phyloP scores from a whole-genome alignment of 768 basidiomycete species.

The Tulasnella sp. region DNA sequence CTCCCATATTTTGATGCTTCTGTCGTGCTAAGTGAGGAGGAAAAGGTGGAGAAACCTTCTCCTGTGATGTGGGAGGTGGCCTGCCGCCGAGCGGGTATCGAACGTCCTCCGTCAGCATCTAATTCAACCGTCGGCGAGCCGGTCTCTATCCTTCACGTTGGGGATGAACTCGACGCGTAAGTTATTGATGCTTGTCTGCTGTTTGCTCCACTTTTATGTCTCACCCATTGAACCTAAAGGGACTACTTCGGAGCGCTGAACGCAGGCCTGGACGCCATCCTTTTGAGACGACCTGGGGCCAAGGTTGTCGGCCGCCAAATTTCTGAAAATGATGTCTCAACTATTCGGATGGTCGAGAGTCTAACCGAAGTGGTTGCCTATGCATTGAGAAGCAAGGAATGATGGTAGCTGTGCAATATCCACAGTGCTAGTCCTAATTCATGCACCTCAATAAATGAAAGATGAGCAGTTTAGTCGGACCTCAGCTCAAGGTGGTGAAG shows the following conservation, averaged over 20 bases:
- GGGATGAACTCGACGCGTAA: slow-evolving; percentile 72
- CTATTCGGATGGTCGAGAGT: neutral
- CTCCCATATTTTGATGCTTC: slow-evolving; percentile 51
- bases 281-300: slow-evolving; percentile 55
- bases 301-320: neutral
- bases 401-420: slow-evolving; percentile 11
- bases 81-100: slow-evolving; percentile 42
- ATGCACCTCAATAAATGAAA: neutral
- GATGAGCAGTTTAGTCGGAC: neutral
- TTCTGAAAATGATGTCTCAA: neutral
- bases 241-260: slow-evolving; percentile 65
- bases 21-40: slow-evolving; percentile 70
- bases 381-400: neutral
- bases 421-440: slow-evolving; percentile 7
- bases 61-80: slow-evolving; percentile 59
- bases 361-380: slow-evolving; percentile 1
- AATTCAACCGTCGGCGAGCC: slow-evolving; percentile 31
- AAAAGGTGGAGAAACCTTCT: slow-evolving; percentile 70
- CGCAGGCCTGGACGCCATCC: slow-evolving; percentile 61
- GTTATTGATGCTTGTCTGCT: slow-evolving; percentile 35
- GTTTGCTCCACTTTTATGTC: neutral
- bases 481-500: neutral
- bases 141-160: slow-evolving; percentile 66
- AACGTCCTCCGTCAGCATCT: neutral
- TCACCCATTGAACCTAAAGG: slow-evolving; percentile 45